Conservation (phyloP, 345 rosid species). For the Populus pruinosa region DNA sequence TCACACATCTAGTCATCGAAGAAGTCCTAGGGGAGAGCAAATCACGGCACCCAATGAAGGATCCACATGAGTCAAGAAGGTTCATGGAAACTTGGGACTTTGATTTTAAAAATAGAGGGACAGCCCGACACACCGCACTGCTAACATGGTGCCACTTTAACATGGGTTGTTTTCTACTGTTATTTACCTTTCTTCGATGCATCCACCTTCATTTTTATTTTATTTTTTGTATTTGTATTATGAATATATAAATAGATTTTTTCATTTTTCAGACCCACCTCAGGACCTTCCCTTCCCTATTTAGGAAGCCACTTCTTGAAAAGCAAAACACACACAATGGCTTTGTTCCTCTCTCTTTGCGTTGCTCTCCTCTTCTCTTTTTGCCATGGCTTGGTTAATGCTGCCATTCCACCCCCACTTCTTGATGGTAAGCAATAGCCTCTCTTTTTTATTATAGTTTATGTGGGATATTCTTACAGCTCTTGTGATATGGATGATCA, state of each 20-base stretch:
- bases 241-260: not conserved
- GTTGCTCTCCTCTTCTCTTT: constrained; percentile 13
- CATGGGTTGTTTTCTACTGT: not conserved
- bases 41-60: constrained; percentile 5
- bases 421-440: constrained; percentile 30
- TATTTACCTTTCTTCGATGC: not conserved
- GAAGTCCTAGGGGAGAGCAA: not conserved
- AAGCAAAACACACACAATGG: constrained; percentile 15
- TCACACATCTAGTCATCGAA: not conserved
- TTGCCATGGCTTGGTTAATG: constrained; percentile 1
- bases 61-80: not conserved
- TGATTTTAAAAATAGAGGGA: not conserved
- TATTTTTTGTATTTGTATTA: not conserved
- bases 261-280: not conserved
- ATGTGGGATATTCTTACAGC: not conserved
- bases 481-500: not conserved
- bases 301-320: not conserved
- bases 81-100: not conserved
- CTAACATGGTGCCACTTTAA: constrained; percentile 20
- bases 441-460: not conserved
- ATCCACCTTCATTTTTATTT: not conserved
- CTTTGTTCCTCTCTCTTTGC: constrained; percentile 13
- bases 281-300: not conserved
- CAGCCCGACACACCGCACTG: constrained; percentile 28
- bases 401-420: constrained; percentile 11